Evolutionary conservation across 1,284 basidiomycete genomes (phyloP).

Genomic region (Cryptococcus sp.): DNA sequence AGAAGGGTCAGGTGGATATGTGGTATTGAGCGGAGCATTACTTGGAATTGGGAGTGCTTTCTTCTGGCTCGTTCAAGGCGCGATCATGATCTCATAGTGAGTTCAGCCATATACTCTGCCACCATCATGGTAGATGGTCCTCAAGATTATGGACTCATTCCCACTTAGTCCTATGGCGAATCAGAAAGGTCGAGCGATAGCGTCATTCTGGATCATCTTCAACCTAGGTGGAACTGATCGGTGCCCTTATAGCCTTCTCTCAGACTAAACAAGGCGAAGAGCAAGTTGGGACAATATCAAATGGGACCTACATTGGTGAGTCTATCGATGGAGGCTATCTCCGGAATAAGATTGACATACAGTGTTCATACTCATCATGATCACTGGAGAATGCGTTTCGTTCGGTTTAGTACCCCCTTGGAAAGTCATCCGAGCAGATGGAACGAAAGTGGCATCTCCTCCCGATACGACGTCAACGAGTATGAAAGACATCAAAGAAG

Average conservation of each 20-base stretch:
- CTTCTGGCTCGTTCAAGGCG: slow-evolving; percentile 58
- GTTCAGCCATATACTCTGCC: background rate
- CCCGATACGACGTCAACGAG: background rate
- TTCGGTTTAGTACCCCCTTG: slow-evolving; percentile 1
- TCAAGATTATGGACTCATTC: background rate
- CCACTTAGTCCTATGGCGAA: slow-evolving; percentile 73
- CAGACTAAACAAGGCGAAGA: slow-evolving; percentile 16
- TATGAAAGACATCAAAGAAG: background rate
- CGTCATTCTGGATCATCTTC: slow-evolving; percentile 70
- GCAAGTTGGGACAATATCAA: slow-evolving; percentile 2
- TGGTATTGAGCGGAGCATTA: slow-evolving; percentile 69
- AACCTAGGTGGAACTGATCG: slow-evolving; percentile 67
- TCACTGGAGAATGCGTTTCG: background rate
- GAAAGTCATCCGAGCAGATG: slow-evolving; percentile 6
- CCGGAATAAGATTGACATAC: background rate
- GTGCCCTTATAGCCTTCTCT: slow-evolving; percentile 58
- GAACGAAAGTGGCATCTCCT: background rate
- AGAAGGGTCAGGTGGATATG: slow-evolving; percentile 57
- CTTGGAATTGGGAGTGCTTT: slow-evolving; percentile 76
- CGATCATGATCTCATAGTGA: slow-evolving; percentile 8
- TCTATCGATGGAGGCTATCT: background rate
- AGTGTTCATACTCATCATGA: slow-evolving; percentile 9
- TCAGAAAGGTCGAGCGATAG: slow-evolving; percentile 67
- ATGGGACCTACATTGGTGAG: slow-evolving; percentile 4
- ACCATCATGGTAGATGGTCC: background rate